These are phyloP conservation scores for Ceratocystis destructans DNA, from an alignment of 2,329 filamentous ascomycete genomes.

Conservation along the genomic window DNA sequence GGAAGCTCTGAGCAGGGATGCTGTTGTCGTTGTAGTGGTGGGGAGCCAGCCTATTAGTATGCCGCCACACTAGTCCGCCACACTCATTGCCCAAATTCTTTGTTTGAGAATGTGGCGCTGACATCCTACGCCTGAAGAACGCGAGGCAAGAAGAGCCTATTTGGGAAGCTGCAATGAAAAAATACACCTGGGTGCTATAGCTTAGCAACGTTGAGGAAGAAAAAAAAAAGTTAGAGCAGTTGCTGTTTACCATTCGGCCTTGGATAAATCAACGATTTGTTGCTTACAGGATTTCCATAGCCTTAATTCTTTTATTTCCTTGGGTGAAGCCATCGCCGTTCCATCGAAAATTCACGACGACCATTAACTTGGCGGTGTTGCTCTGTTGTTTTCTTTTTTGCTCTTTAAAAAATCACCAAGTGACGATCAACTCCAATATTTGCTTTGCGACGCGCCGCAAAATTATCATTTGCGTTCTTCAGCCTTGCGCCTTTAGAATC, in stretches of 20 bases:
- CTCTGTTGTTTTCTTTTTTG: background rate
- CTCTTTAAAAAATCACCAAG: background rate
- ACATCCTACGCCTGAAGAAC: slow-evolving; percentile 2
- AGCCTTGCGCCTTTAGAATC: slow-evolving; percentile 12
- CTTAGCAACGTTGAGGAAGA: background rate
- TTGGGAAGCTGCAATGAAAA: background rate
- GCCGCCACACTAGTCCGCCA: background rate
- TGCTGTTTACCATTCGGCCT: background rate
- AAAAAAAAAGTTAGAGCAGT: background rate
- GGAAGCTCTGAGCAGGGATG: background rate
- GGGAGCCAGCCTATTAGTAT: background rate
- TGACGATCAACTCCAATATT: background rate
- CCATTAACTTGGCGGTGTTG: background rate
- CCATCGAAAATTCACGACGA: background rate
- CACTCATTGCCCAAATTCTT: background rate
- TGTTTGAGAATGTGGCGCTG: slow-evolving; percentile 9
- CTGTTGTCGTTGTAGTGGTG: background rate
- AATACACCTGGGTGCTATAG: background rate
- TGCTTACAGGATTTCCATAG: background rate
- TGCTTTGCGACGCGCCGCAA: background rate
- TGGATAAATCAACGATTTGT: background rate
- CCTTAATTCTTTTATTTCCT: background rate
- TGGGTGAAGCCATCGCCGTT: background rate
- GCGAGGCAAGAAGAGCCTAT: slow-evolving; percentile 8
- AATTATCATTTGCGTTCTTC: slow-evolving; percentile 1